Conservation (phyloP, 805 yeast species). For the Wickerhamomyces bisporus region DNA sequence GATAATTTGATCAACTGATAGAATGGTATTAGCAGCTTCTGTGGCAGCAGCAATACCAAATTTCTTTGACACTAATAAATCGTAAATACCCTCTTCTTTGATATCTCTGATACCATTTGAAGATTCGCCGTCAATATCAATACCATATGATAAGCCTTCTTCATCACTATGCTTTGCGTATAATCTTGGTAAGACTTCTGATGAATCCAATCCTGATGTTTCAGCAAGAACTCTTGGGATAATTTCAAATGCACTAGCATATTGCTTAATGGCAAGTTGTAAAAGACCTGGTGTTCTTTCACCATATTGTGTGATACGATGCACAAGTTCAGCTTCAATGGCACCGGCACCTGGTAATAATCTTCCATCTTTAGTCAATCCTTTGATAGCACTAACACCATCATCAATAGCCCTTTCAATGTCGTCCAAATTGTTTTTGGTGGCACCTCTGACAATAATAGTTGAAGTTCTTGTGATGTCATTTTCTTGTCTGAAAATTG, state of each 20-base stretch:
- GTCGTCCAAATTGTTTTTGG: slow-evolving; percentile 89
- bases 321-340: slow-evolving; percentile 81
- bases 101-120: slow-evolving; percentile 70
- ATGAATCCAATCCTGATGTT: slow-evolving; percentile 87
- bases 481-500: slow-evolving; percentile 78
- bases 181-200: slow-evolving; percentile 82
- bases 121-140: slow-evolving; percentile 75
- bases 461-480: slow-evolving; percentile 78
- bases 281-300: slow-evolving; percentile 90
- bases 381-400: slow-evolving; percentile 89
- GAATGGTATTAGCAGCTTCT: slow-evolving; percentile 87
- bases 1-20: slow-evolving; percentile 93
- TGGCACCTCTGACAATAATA: slow-evolving; percentile 92
- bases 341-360: slow-evolving; percentile 97
- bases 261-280: slow-evolving; percentile 91
- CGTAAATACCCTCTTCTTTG: slow-evolving; percentile 64
- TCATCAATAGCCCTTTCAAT: slow-evolving; percentile 97
- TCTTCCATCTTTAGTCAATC: slow-evolving; percentile 74
- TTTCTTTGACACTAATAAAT: slow-evolving; percentile 71
- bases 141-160: slow-evolving; percentile 42
- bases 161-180: slow-evolving; percentile 78
- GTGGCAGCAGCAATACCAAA: slow-evolving; percentile 92
- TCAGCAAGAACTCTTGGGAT: slow-evolving; percentile 91
- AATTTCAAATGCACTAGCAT: slow-evolving; percentile 91
- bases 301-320: slow-evolving; percentile 75